These are phyloP conservation scores for Esteya vermicola DNA, from an alignment of 2,329 filamentous ascomycete genomes.

Conservation along the genomic window DNA sequence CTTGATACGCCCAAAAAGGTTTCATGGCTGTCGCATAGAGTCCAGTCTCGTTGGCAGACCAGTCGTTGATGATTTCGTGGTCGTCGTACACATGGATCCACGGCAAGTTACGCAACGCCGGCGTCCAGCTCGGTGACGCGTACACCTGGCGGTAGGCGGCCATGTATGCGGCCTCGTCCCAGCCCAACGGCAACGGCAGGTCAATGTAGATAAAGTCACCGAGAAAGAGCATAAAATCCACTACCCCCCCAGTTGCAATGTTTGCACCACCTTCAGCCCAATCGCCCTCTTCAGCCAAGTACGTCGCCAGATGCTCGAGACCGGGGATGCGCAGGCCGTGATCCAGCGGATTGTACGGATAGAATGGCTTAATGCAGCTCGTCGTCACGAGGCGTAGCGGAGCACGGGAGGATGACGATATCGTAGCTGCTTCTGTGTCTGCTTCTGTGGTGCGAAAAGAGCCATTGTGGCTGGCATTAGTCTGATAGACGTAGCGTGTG, in stretches of 20 bases:
- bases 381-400: slow-evolving; percentile 63
- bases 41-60: slow-evolving; percentile 66
- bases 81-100: slow-evolving; percentile 96
- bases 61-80: slow-evolving; percentile 91
- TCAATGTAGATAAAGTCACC: slow-evolving; percentile 87
- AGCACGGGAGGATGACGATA: too few species aligned
- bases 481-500: background rate
- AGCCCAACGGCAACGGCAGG: slow-evolving; percentile 66
- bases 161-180: slow-evolving; percentile 58
- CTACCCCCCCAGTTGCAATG: too few species aligned
- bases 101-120: slow-evolving; percentile 59
- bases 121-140: slow-evolving; percentile 77
- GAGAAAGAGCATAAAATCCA: slow-evolving; percentile 64
- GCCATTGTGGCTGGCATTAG: background rate
- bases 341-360: slow-evolving; percentile 74
- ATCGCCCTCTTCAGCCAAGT: slow-evolving; percentile 39
- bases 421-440: background rate
- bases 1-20: slow-evolving; percentile 77
- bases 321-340: slow-evolving; percentile 73
- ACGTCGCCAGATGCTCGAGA: slow-evolving; percentile 56
- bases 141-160: slow-evolving; percentile 89
- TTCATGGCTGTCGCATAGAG: slow-evolving; percentile 67
- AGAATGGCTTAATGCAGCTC: slow-evolving; percentile 80
- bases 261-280: too few species aligned
- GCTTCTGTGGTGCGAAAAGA: background rate